Percentiles rank a stretch among this genome's conserved stretches.
phyloP scores from a whole-genome alignment of 2,329 filamentous ascomycete genomes.

The Chaetomiaceae sp. region DNA sequence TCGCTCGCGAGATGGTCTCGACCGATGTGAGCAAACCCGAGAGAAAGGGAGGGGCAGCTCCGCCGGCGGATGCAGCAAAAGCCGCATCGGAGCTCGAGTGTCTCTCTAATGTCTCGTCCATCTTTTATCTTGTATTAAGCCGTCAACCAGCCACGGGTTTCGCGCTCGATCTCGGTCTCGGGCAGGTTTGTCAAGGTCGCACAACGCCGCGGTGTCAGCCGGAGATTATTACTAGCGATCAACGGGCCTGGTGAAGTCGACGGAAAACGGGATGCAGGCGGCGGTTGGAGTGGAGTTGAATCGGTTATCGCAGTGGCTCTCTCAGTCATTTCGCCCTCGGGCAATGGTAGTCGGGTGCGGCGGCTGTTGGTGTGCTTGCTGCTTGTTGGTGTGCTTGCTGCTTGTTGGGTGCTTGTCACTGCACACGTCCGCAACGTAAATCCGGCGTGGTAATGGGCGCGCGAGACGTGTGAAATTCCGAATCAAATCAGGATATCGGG shows the following conservation, averaged over 20 bases:
- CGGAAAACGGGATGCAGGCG: not conserved
- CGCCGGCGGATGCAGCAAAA: slow-evolving; percentile 35
- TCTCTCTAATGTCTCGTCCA: slow-evolving; percentile 27
- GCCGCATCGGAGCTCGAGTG: slow-evolving; percentile 17
- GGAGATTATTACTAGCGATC: not conserved
- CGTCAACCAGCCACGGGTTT: not conserved
- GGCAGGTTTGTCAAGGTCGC: not conserved
- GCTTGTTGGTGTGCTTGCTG: not conserved
- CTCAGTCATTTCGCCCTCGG: slow-evolving; percentile 16
- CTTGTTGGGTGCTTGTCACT: no score
- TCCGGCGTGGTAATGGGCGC: not conserved
- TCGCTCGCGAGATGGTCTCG: slow-evolving; percentile 77
- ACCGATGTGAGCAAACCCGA: slow-evolving; percentile 41
- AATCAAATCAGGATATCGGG: not conserved
- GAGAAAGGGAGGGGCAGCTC: slow-evolving; percentile 37
- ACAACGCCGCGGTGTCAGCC: not conserved
- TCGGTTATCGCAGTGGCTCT: slow-evolving; percentile 1
- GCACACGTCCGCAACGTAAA: not conserved
- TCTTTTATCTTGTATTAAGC: slow-evolving; percentile 4
- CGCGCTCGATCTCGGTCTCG: not conserved
- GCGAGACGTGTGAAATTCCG: not conserved
- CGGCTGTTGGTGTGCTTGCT: not conserved
- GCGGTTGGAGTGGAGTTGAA: slow-evolving; percentile 6
- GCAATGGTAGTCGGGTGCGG: not conserved
- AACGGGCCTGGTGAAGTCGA: not conserved